Conservation (phyloP, 257 asterid genomes). For the Solanum clarkiae region DNA sequence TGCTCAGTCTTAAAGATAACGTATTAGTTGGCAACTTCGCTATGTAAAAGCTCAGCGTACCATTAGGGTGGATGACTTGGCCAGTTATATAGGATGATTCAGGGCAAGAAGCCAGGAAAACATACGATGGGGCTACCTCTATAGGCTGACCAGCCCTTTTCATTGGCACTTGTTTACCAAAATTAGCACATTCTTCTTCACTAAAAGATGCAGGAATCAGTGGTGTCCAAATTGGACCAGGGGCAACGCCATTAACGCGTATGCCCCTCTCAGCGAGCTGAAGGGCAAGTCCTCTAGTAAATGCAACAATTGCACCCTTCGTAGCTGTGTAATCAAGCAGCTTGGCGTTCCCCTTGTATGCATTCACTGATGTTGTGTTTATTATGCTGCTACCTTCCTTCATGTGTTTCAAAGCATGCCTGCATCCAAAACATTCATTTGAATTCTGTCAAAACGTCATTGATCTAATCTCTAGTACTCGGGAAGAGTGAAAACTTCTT, state of each 20-base stretch:
- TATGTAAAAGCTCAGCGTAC: constrained; percentile 1
- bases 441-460: neutral
- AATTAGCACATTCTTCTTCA: constrained; percentile 30
- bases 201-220: constrained; percentile 52
- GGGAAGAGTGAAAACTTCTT: neutral
- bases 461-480: neutral
- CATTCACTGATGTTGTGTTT: constrained; percentile 54
- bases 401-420: constrained; percentile 74
- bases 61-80: constrained; percentile 67
- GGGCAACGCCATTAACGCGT: constrained; percentile 74
- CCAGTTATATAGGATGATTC: constrained; percentile 65
- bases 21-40: too few species aligned
- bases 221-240: constrained; percentile 75
- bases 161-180: constrained; percentile 61
- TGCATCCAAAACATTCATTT: neutral
- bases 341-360: constrained; percentile 50
- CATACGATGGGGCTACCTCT: constrained; percentile 63
- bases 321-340: constrained; percentile 61
- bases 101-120: constrained; percentile 46
- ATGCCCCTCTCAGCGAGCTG: constrained; percentile 39
- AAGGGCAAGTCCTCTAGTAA: constrained; percentile 59
- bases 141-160: constrained; percentile 67
- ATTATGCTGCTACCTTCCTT: constrained; percentile 55
- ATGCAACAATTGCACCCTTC: constrained; percentile 61
- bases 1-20: neutral